Conservation (phyloP, 2,329 filamentous ascomycete species). For the Aspergillus fructus region DNA sequence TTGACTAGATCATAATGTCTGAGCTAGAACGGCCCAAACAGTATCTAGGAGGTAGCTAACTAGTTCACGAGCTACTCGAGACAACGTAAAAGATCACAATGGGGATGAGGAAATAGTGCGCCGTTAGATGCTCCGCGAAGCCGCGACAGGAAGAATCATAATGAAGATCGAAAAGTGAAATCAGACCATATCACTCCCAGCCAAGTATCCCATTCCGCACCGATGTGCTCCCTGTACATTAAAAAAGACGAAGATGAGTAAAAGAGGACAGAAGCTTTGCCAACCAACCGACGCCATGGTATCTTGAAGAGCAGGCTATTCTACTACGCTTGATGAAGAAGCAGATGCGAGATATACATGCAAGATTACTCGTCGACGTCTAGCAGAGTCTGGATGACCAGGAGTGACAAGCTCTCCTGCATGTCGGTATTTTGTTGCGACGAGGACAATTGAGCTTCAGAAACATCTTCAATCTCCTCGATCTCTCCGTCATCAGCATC, state of each 20-base stretch:
- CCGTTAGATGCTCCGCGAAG: constrained; percentile 6
- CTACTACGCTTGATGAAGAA: constrained; percentile 2
- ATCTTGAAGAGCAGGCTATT: not conserved
- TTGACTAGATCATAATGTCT: not conserved
- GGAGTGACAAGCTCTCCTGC: constrained; percentile 5
- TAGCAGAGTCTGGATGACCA: constrained; percentile 1
- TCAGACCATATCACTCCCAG: not conserved
- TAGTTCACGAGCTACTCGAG: not conserved
- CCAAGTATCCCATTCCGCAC: not conserved
- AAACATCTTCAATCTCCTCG: constrained; percentile 14
- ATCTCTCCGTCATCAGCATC: not conserved
- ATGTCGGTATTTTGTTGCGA: not conserved
- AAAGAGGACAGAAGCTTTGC: not conserved
- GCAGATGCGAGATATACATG: not conserved
- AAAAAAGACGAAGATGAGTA: not conserved
- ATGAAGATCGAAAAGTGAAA: not conserved
- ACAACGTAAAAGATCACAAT: not conserved
- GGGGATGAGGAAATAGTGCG: not conserved
- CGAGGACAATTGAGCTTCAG: not conserved
- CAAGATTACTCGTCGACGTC: not conserved
- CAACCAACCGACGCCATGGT: constrained; percentile 2
- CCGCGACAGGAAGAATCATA: not conserved
- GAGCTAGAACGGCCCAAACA: not conserved
- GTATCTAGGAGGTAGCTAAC: not conserved
- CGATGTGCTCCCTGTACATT: not conserved